phyloP scores from a whole-genome alignment of 1,139 yeast genomes.

The Magnusiomyces sp. region DNA sequence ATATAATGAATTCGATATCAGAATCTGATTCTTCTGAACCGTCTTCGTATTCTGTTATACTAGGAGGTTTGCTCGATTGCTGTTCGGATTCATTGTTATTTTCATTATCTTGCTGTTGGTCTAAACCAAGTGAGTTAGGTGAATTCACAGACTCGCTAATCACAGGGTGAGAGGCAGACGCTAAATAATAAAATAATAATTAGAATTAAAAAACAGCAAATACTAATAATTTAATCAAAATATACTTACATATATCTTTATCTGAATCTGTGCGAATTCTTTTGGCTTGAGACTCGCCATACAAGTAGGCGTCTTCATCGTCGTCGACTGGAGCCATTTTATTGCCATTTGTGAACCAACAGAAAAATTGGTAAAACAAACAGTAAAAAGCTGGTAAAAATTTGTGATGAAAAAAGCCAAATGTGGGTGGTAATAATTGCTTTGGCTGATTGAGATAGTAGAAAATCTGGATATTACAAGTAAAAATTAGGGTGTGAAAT shows the following conservation, averaged over 20 bases:
- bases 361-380: not conserved
- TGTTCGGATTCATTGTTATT: constrained; percentile 12
- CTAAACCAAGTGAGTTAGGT: constrained; percentile 5
- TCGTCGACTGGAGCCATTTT: not conserved
- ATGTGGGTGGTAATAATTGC: too few species aligned
- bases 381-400: not conserved
- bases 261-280: not conserved
- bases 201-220: not conserved
- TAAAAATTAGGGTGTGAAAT: too few species aligned
- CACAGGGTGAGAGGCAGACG: not conserved
- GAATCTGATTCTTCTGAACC: constrained; percentile 21
- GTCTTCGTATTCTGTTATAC: constrained; percentile 15
- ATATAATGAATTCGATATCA: constrained; percentile 53
- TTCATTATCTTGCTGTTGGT: constrained; percentile 15
- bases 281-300: constrained; percentile 4
- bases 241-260: constrained; percentile 1
- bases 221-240: not conserved
- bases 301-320: constrained; percentile 6
- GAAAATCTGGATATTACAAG: too few species aligned
- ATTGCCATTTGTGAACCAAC: not conserved
- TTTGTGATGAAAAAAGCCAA: too few species aligned
- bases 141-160: not conserved
- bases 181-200: not conserved
- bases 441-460: too few species aligned
- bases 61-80: constrained; percentile 14